Base-by-base conservation (phyloP, 2,329 filamentous ascomycete genomes). In the Arthrobotrys entomopaga region DNA sequence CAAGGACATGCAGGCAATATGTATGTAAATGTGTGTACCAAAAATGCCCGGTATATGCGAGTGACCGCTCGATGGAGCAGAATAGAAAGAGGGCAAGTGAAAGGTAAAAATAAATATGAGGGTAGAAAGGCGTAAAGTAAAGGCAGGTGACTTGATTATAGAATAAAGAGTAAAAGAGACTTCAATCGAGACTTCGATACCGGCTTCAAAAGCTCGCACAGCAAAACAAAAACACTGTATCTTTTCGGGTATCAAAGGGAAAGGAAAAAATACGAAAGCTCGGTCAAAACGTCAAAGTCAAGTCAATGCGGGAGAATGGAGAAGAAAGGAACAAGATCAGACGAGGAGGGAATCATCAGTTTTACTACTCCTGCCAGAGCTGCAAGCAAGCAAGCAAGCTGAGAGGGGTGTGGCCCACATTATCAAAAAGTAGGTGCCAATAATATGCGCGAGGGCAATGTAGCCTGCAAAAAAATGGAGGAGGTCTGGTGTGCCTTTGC, bases 1-100 rank as follows among this genome's bases (percentile, higher is more conserved):
- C 63, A 67, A 74, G 70, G 63, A 34, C 67, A 73, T 73, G 61
- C 69, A 73, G 50, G 61, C 59, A 52, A 65, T 66, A 61, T 73
- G 69, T 73, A 66, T 66, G 24, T 26, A 26, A 26, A 26, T 26
- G 24, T 26, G 67, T 64, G 52, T 63, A 60, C 54, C 48, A 19
- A 40, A 52, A 61, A 49, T 26, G 63, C 38, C 53, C 43, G 34
- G 61, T 42, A 67, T 11, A 50, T 57, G 54, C 46, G 64, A 69
- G 63, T 34, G 56, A 67, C 61, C 49, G 58, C 58, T 52, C 50
- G 57, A 59, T 34, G 24, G 24, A 60, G 53, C 22, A 50, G 16
- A 48, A 49, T 10, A 57, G 29, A 42, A 40, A 57, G 54, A 64
- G 48, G 24, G 52, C 29, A 49, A 52, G 29, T 49, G 13, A 43